These are phyloP conservation scores for Penicillium cataractarum DNA, from an alignment of 495 filamentous ascomycete genomes.

Conservation along the genomic window DNA sequence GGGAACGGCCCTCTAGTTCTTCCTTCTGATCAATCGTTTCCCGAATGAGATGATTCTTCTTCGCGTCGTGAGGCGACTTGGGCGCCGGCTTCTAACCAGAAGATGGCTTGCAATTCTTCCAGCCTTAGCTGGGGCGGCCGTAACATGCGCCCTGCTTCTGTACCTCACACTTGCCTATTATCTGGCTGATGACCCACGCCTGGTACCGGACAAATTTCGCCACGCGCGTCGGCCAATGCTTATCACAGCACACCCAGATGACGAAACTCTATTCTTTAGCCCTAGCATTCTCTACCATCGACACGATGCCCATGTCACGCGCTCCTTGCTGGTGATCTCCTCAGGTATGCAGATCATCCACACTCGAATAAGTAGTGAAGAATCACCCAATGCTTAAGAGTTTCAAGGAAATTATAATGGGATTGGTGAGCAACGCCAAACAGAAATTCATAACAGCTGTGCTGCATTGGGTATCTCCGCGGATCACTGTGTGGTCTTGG, in stretches of 20 bases:
- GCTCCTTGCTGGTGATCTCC: slow-evolving; percentile 1
- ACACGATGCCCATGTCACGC: background rate
- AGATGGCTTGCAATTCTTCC: background rate
- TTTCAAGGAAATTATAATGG: background rate
- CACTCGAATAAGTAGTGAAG: background rate
- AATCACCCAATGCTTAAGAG: background rate
- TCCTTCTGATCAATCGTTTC: background rate
- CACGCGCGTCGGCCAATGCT: slow-evolving; percentile 1
- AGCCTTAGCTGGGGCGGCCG: background rate
- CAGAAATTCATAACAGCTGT: slow-evolving; percentile 2
- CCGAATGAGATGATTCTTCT: background rate
- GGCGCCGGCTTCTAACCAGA: background rate
- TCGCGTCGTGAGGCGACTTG: background rate
- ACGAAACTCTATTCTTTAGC: slow-evolving; percentile 3
- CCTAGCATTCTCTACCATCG: slow-evolving; percentile 6
- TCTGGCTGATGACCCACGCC: slow-evolving; percentile 7
- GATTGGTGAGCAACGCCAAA: background rate
- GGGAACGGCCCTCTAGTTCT: background rate
- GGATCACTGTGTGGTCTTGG: slow-evolving; percentile 4
- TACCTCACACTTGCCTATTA: background rate
- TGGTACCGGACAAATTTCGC: background rate
- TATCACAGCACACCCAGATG: slow-evolving; percentile 5
- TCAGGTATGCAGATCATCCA: background rate
- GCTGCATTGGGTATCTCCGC: background rate
- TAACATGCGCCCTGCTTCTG: background rate